phyloP scores from a whole-genome alignment of 306 rosid species.

The Acmispon strigosus region DNA sequence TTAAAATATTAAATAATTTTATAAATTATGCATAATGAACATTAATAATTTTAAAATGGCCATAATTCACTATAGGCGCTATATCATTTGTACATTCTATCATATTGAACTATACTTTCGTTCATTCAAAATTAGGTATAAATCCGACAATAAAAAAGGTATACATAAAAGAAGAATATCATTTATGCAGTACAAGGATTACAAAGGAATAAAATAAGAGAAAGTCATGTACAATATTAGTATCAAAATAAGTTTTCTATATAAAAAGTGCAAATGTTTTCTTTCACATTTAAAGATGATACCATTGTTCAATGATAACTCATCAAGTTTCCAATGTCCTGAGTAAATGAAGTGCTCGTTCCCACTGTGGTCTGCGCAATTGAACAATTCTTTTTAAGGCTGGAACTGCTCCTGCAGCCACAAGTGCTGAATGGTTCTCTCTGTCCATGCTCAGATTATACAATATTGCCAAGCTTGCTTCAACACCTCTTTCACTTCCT shows the following conservation, averaged over 20 bases:
- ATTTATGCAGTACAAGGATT: too few relatives aligned
- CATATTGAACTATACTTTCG: too few relatives aligned
- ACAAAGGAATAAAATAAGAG: too few relatives aligned
- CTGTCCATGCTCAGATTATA: constrained; percentile 75
- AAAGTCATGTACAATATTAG: background rate
- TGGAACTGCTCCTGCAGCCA: constrained; percentile 72
- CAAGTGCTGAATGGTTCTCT: constrained; percentile 64
- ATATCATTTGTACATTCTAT: too few relatives aligned
- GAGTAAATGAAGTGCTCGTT: constrained; percentile 64
- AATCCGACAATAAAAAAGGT: too few relatives aligned
- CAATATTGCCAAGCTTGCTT: constrained; percentile 66
- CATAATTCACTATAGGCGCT: too few relatives aligned
- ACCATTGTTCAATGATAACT: constrained; percentile 8
- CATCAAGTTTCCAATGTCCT: constrained; percentile 51
- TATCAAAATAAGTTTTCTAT: background rate
- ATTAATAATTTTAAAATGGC: too few relatives aligned
- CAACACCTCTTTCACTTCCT: constrained; percentile 62
- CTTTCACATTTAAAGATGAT: background rate
- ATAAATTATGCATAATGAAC: too few relatives aligned
- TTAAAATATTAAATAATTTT: too few relatives aligned
- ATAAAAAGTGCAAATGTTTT: background rate
- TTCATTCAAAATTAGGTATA: too few relatives aligned
- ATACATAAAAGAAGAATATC: too few relatives aligned
- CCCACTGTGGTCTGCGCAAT: constrained; percentile 68
- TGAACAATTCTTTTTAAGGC: constrained; percentile 53